These are phyloP conservation scores for Corynespora cassiicola DNA, from an alignment of 2,329 filamentous ascomycete genomes.

Conservation along the genomic window DNA sequence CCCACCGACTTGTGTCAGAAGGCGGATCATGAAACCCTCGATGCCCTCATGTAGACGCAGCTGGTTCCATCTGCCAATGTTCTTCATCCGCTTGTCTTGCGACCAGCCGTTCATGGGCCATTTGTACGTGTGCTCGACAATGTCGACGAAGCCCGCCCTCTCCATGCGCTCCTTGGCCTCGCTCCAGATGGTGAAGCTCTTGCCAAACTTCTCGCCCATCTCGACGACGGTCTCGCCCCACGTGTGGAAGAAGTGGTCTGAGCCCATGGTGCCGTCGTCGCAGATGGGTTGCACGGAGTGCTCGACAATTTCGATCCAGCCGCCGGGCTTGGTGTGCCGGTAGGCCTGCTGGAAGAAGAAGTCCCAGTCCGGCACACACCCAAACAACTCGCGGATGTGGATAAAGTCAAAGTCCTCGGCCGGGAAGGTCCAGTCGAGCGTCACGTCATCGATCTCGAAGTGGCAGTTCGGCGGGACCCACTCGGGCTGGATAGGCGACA, in stretches of 20 bases:
- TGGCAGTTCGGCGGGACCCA: conserved; percentile 55
- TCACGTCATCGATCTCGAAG: conserved; percentile 57
- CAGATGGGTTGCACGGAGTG: conserved; percentile 47
- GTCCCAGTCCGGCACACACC: conserved; percentile 55
- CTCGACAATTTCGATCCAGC: conserved; percentile 53
- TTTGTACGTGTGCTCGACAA: conserved; percentile 37
- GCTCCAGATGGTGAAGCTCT: conserved; percentile 43
- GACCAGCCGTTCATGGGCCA: conserved; percentile 47
- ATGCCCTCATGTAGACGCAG: conserved; percentile 43
- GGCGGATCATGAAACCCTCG: conserved; percentile 44
- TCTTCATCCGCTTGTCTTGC: conserved; percentile 36
- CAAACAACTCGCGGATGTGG: conserved; percentile 54
- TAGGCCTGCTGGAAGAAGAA: conserved; percentile 48
- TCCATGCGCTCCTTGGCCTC: conserved; percentile 40
- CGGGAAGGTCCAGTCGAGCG: conserved; percentile 49
- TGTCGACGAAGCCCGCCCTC: conserved; percentile 42
- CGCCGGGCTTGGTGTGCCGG: conserved; percentile 47
- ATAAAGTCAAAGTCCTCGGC: conserved; percentile 51
- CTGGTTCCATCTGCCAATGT: conserved; percentile 47
- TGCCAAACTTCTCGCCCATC: conserved; percentile 46
- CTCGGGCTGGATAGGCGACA: conserved; percentile 57
- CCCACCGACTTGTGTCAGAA: conserved; percentile 43
- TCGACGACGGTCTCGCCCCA: conserved; percentile 44
- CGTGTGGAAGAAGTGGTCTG: conserved; percentile 43
- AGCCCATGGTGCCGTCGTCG: conserved; percentile 48